These are phyloP conservation scores for Lepidium aucheri DNA, from an alignment of 345 rosid species.

Conservation along the genomic window DNA sequence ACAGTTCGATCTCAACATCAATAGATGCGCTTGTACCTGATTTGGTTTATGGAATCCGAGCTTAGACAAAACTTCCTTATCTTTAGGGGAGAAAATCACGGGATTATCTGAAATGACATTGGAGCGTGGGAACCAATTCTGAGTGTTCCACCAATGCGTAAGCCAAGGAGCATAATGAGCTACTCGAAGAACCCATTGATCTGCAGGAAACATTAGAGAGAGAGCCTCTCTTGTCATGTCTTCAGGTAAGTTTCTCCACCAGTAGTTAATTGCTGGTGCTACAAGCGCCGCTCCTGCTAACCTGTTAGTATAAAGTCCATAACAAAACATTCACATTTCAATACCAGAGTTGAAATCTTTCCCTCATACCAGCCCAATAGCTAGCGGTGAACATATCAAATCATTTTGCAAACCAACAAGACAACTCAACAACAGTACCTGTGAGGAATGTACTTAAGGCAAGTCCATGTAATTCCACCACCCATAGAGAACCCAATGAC, in stretches of 20 bases:
- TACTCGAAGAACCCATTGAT: slow-evolving; percentile 49
- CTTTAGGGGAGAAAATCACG: slow-evolving; percentile 29
- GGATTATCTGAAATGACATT: slow-evolving; percentile 22
- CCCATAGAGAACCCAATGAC: slow-evolving; percentile 46
- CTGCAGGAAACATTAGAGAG: slow-evolving; percentile 25
- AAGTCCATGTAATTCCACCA: slow-evolving; percentile 40
- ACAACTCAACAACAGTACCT: slow-evolving; percentile 19
- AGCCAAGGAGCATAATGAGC: slow-evolving; percentile 47
- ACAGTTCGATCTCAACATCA: background rate
- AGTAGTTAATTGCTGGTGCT: slow-evolving; percentile 42
- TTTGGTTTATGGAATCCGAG: background rate
- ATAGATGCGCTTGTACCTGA: slow-evolving; percentile 8
- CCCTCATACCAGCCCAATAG: background rate
- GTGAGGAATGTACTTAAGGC: slow-evolving; percentile 50
- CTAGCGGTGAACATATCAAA: background rate
- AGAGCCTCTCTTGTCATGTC: slow-evolving; percentile 32
- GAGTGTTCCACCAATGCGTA: slow-evolving; percentile 58
- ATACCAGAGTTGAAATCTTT: background rate
- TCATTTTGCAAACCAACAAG: background rate
- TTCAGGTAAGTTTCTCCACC: slow-evolving; percentile 55
- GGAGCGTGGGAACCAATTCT: slow-evolving; percentile 36
- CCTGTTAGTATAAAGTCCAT: slow-evolving; percentile 24
- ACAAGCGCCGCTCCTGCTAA: slow-evolving; percentile 47
- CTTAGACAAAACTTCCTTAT: slow-evolving; percentile 28
- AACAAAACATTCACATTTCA: background rate